phyloP scores from a whole-genome alignment of 73 alveolate genomes.

The Symbiodinium pilosum region DNA sequence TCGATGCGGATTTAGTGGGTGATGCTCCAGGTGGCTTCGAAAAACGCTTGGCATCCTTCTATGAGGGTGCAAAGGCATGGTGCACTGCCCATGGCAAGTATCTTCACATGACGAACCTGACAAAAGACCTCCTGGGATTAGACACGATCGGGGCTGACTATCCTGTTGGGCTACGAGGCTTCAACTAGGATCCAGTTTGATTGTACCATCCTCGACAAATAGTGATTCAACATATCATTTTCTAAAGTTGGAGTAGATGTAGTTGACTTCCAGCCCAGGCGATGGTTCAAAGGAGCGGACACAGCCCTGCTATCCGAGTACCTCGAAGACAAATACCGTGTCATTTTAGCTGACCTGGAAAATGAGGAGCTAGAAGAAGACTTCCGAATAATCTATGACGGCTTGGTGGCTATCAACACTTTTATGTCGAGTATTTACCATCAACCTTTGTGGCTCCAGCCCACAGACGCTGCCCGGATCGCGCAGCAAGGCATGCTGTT shows the following conservation, averaged over 20 bases:
- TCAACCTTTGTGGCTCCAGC: background rate
- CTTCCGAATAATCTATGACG: background rate
- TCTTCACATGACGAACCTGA: background rate
- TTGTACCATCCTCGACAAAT: no score
- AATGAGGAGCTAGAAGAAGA: no score
- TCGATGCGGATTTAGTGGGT: no score
- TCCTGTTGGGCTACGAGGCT: background rate
- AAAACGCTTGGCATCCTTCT: background rate
- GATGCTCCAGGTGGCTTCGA: no score
- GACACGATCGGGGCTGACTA: background rate
- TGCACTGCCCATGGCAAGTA: background rate
- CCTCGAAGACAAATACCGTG: no score
- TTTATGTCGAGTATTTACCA: background rate
- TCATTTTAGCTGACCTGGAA: no score
- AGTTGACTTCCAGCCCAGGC: no score
- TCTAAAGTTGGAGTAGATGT: no score
- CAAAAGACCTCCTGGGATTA: background rate
- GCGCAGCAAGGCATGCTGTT: background rate
- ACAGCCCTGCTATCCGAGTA: background rate
- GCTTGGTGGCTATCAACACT: background rate
- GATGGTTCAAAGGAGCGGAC: conserved; percentile 4
- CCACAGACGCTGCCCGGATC: background rate
- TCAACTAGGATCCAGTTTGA: no score
- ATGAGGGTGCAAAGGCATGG: background rate
- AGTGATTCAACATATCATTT: no score